phyloP scores from a whole-genome alignment of 305 asterid species.

The Nicotiana rustica region DNA sequence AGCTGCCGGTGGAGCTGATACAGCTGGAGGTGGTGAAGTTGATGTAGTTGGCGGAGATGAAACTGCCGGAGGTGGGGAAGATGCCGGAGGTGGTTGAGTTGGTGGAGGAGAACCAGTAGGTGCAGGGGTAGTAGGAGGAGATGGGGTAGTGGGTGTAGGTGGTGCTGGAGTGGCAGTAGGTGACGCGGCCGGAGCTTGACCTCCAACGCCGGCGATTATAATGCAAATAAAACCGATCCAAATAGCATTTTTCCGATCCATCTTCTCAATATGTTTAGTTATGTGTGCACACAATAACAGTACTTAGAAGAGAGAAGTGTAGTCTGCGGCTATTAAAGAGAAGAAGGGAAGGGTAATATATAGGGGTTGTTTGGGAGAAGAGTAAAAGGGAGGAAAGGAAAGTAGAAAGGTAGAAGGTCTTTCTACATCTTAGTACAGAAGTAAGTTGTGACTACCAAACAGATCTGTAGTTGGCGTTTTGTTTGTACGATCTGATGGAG shows the following conservation, averaged over 20 bases:
- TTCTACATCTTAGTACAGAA: neutral
- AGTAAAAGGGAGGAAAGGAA: slow-evolving; percentile 10
- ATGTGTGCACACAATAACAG: neutral
- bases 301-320: neutral
- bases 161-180: slow-evolving; percentile 43
- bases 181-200: slow-evolving; percentile 59
- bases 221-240: slow-evolving; percentile 59
- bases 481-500: neutral
- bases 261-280: slow-evolving; percentile 29
- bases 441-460: slow-evolving; percentile 19
- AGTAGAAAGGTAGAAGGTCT: neutral
- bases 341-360: neutral
- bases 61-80: slow-evolving; percentile 51
- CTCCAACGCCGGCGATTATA: slow-evolving; percentile 55
- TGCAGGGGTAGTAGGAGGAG: slow-evolving; percentile 32
- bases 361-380: slow-evolving; percentile 24
- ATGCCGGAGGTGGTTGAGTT: slow-evolving; percentile 40
- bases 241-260: slow-evolving; percentile 49
- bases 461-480: neutral
- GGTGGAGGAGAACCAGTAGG: slow-evolving; percentile 45
- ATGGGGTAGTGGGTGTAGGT: slow-evolving; percentile 22
- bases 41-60: slow-evolving; percentile 39
- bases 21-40: slow-evolving; percentile 35
- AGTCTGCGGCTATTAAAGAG: neutral
- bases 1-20: slow-evolving; percentile 38